phyloP scores from a whole-genome alignment of 2,329 filamentous ascomycete genomes.

The Ophiobolus disseminans region DNA sequence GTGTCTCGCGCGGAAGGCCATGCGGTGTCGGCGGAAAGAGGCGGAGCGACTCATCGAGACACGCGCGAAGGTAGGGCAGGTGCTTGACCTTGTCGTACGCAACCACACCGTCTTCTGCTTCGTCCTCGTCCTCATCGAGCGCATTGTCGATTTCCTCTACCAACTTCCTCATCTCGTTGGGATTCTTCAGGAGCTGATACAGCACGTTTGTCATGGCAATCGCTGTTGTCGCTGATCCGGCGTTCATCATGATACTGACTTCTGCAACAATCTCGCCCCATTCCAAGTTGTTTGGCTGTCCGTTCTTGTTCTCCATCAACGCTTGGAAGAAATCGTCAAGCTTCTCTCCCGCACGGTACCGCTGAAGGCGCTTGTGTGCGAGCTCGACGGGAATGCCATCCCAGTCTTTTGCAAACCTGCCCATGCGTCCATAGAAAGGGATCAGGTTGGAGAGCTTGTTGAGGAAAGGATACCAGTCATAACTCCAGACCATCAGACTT shows the following conservation, averaged over 20 bases:
- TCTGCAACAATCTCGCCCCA: conserved; percentile 67
- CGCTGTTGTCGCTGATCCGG: conserved; percentile 61
- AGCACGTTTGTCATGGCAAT: conserved; percentile 63
- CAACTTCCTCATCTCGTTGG: conserved; percentile 36
- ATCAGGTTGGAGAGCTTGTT: conserved; percentile 58
- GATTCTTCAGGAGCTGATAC: conserved; percentile 60
- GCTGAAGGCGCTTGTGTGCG: conserved; percentile 52
- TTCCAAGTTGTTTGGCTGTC: conserved; percentile 57
- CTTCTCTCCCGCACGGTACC: conserved; percentile 61
- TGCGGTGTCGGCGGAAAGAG: conserved; percentile 55
- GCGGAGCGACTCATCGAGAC: conserved; percentile 55
- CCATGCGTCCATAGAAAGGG: conserved; percentile 53
- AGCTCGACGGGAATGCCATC: conserved; percentile 59
- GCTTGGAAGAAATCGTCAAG: conserved; percentile 66
- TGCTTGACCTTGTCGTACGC: conserved; percentile 40
- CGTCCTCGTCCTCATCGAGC: conserved; percentile 35
- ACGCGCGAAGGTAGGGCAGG: conserved; percentile 49
- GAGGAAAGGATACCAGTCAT: conserved; percentile 59
- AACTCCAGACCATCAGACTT: conserved; percentile 59
- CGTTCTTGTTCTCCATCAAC: conserved; percentile 61
- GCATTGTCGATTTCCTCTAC: conserved; percentile 38
- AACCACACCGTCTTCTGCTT: conserved; percentile 33
- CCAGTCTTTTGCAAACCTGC: conserved; percentile 52
- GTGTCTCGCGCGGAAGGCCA: conserved; percentile 47
- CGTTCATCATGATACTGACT: conserved; percentile 59